A percentile compares a stretch with the other conserved stretches of the same genome.
Conservation (phyloP, 805 yeast genomes). For the Metschnikowia chrysomelidarum region DNA sequence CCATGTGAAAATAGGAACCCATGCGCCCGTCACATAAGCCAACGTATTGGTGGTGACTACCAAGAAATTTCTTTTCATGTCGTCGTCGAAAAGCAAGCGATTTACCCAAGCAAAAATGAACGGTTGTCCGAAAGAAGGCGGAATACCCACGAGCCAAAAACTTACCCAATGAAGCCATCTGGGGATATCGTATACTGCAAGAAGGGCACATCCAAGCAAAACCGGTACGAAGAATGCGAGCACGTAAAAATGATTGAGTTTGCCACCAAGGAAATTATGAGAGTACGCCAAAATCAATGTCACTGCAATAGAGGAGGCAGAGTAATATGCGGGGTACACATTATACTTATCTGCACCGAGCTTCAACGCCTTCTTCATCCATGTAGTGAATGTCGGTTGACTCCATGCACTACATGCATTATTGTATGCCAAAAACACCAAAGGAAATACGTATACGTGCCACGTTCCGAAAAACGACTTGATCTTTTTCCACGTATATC, state of each 20-base stretch:
- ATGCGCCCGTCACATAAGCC: slow-evolving; percentile 40
- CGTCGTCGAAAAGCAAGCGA: slow-evolving; percentile 42
- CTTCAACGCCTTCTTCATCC: slow-evolving; percentile 41
- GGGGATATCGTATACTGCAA: slow-evolving; percentile 50
- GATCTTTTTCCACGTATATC: slow-evolving; percentile 40
- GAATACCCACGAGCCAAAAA: slow-evolving; percentile 48
- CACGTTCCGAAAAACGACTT: slow-evolving; percentile 45
- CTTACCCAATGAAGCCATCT: slow-evolving; percentile 49
- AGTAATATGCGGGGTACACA: slow-evolving; percentile 39
- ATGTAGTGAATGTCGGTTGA: slow-evolving; percentile 44
- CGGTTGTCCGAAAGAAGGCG: slow-evolving; percentile 54
- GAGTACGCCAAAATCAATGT: slow-evolving; percentile 35
- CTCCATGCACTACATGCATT: slow-evolving; percentile 31
- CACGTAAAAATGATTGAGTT: slow-evolving; percentile 35
- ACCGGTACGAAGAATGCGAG: slow-evolving; percentile 36
- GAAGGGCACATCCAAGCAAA: slow-evolving; percentile 41
- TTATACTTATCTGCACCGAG: slow-evolving; percentile 36
- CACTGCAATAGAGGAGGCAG: slow-evolving; percentile 38
- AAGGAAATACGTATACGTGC: slow-evolving; percentile 48
- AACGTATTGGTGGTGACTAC: slow-evolving; percentile 38
- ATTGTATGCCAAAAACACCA: slow-evolving; percentile 37
- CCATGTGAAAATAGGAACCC: slow-evolving; percentile 42
- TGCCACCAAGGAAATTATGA: slow-evolving; percentile 36
- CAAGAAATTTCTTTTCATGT: slow-evolving; percentile 30
- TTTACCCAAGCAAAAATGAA: slow-evolving; percentile 58